These are phyloP conservation scores for Schrenkiella parvula DNA, from an alignment of 345 rosid genomes.

Conservation along the genomic window DNA sequence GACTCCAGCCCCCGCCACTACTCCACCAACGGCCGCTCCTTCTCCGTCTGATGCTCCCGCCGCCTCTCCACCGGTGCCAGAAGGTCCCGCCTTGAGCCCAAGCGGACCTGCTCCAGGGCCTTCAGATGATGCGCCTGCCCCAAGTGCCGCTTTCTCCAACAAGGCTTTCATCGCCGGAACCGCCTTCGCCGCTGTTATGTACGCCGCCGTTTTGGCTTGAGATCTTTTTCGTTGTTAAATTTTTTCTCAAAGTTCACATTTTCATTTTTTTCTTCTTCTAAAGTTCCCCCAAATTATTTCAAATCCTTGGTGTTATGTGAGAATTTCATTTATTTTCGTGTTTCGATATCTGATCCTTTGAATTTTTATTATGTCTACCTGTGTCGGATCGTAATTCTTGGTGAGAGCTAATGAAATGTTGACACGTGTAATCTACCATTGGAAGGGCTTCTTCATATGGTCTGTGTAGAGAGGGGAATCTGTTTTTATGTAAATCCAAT, in stretches of 20 bases:
- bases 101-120: slow-evolving; percentile 29
- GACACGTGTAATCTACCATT: slow-evolving; percentile 27
- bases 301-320: slow-evolving; percentile 21
- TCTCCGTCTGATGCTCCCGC: slow-evolving; percentile 29
- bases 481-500: slow-evolving; percentile 21
- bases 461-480: slow-evolving; percentile 2
- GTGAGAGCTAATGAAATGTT: slow-evolving; percentile 5
- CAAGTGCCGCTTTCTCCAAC: slow-evolving; percentile 24
- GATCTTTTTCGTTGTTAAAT: neutral
- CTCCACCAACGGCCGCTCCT: slow-evolving; percentile 24
- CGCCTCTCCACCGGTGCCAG: slow-evolving; percentile 31
- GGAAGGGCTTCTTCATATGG: neutral
- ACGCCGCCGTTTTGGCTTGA: slow-evolving; percentile 42
- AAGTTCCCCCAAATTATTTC: neutral
- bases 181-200: slow-evolving; percentile 48
- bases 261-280: neutral
- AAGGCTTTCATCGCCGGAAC: slow-evolving; percentile 44
- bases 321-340: slow-evolving; percentile 27
- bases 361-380: neutral
- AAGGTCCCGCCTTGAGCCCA: slow-evolving; percentile 17
- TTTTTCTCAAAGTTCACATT: neutral
- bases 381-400: slow-evolving; percentile 15
- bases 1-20: slow-evolving; percentile 21
- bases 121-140: slow-evolving; percentile 11
- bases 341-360: slow-evolving; percentile 8